Base-by-base conservation (phyloP, 2,329 filamentous ascomycete species). In the Akanthomyces lecanii region DNA sequence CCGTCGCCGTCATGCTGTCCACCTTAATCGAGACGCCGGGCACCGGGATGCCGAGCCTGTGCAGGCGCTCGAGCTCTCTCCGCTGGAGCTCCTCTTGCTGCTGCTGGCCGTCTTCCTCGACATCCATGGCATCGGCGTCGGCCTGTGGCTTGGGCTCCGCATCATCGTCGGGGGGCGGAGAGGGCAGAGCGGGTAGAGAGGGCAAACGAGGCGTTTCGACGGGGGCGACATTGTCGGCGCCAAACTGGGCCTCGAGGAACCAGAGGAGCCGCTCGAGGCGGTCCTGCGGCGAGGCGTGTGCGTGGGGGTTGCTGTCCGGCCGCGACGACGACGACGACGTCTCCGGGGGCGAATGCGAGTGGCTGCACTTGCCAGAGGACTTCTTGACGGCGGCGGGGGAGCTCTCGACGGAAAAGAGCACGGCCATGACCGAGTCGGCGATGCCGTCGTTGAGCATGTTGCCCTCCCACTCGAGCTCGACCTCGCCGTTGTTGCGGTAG, bases 371-470 rank as follows among this genome's bases (percentile, higher is more conserved):
- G 62, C 73, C 63, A 5, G 69, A 69, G 42, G 68, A 72, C 45
- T 92, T 90, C 77, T 95, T 96, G 57, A 99, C 94, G 14, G 95
- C 94, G 16, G 95, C 95, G 5, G 94, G 95, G 61, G 91, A 96
- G 75, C 89, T 96, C 77, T 99, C 95, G 25, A 97, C 91, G 0
- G 90, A 93, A 69, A 97, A 87, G 12, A 99, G 82, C 3, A 97
- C 92, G 0, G 92, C 92, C 82, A 98, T 91, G 61, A 98, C 90
- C 18, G 95, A 92, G 76, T 99, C 95, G n/a, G 95, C 95, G 71
- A 99, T 96, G 65, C 92, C 91, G 72, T 99, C 95, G 74, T 98
- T 99, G 71, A 97, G 88, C 79, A 97, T 90, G 73, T 98, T 99
- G 63, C 93, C 95, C 74, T 98, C 94, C 95, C 95, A 99, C 76